Evolutionary conservation across 805 yeast species (phyloP).

Genomic region (Candida ponderosae): DNA sequence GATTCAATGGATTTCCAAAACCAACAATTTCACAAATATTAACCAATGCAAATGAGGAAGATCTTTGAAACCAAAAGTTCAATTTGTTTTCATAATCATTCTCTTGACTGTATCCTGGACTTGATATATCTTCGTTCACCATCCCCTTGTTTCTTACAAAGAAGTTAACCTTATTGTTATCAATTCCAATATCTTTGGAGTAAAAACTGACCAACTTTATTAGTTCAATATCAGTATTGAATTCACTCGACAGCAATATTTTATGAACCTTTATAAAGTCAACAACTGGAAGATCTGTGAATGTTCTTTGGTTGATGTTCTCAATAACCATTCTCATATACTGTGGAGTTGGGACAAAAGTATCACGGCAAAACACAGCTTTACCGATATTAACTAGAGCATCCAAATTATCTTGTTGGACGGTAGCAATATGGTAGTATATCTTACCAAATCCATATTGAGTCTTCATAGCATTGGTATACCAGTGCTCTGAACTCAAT

Average conservation of each 20-base stretch:
- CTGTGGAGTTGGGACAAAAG: slow-evolving; percentile 77
- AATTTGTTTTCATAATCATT: slow-evolving; percentile 23
- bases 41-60: slow-evolving; percentile 68
- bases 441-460: slow-evolving; percentile 81
- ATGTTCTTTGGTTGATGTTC: slow-evolving; percentile 55
- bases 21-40: slow-evolving; percentile 71
- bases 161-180: slow-evolving; percentile 54
- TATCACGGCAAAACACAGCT: slow-evolving; percentile 71
- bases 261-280: slow-evolving; percentile 22
- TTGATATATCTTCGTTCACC: slow-evolving; percentile 21
- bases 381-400: slow-evolving; percentile 77
- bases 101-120: slow-evolving; percentile 2
- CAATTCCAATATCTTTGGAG: slow-evolving; percentile 61
- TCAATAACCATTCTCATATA: slow-evolving; percentile 73
- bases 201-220: slow-evolving; percentile 55
- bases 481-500: slow-evolving; percentile 77
- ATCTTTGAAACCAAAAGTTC: slow-evolving; percentile 71
- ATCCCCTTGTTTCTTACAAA: slow-evolving; percentile 40
- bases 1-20: slow-evolving; percentile 68
- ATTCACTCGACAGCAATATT: slow-evolving; percentile 14
- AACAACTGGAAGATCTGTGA: slow-evolving; percentile 27
- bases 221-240: slow-evolving; percentile 30
- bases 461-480: slow-evolving; percentile 60
- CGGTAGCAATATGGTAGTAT: slow-evolving; percentile 83
- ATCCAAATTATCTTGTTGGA: slow-evolving; percentile 61